Conservation (phyloP, 495 filamentous ascomycete species). For the Lasiosphaeris hirsuta region DNA sequence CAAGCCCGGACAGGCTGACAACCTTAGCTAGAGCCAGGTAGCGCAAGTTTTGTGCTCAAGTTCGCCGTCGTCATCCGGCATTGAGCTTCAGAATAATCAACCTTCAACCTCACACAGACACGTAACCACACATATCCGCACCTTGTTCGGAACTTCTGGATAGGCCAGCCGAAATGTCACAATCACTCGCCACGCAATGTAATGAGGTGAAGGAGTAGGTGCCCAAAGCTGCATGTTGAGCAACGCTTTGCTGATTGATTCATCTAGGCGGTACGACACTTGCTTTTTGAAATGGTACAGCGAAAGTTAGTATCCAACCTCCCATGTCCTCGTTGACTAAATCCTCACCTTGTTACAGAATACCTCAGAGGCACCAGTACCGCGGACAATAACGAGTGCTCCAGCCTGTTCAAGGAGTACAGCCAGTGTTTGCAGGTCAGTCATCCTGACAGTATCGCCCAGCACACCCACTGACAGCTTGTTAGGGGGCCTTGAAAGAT, state of each 20-base stretch:
- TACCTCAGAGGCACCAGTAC: constrained; percentile 77
- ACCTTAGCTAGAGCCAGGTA: too few species aligned
- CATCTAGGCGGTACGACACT: constrained; percentile 74
- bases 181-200: constrained; percentile 63
- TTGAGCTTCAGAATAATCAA: too few species aligned
- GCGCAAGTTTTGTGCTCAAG: too few species aligned
- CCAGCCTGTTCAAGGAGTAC: constrained; percentile 79
- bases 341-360: constrained; percentile 49
- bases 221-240: not conserved
- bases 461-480: not conserved
- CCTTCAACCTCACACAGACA: too few species aligned
- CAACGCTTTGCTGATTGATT: constrained; percentile 7
- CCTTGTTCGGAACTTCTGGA: not conserved
- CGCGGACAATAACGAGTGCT: constrained; percentile 71
- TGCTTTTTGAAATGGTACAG: constrained; percentile 97
- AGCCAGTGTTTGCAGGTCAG: constrained; percentile 74
- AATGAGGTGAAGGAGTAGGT: constrained; percentile 82
- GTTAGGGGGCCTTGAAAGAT: constrained; percentile 74
- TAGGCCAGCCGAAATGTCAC: constrained; percentile 44
- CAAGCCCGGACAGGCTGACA: too few species aligned
- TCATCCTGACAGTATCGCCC: not conserved
- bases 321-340: not conserved
- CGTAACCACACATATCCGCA: too few species aligned
- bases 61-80: too few species aligned
- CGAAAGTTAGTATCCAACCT: constrained; percentile 62